Percentiles rank a stretch among this genome's conserved stretches.
These are phyloP conservation scores for Cnidoscolus chayamansa DNA, from an alignment of 441 rosid genomes.

Conservation along the genomic window DNA sequence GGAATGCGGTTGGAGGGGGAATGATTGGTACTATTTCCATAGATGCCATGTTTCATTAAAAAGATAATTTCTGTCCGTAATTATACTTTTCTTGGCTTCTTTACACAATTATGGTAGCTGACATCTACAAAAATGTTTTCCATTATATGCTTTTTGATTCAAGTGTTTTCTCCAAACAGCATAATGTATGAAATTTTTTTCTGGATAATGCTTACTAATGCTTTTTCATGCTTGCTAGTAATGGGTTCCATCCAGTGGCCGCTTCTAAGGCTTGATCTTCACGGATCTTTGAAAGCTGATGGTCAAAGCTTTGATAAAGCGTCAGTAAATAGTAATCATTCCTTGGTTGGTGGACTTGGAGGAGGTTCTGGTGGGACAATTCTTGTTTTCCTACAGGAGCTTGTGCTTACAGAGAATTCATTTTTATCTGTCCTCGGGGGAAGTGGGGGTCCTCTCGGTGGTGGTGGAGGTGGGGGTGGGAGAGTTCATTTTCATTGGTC, in stretches of 20 bases:
- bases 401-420: conserved; percentile 63
- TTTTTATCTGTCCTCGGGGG: conserved; percentile 80
- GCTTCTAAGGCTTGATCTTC: conserved; percentile 59
- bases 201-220: conserved; percentile 14
- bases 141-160: conserved; percentile 8
- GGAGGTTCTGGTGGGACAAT: conserved; percentile 99
- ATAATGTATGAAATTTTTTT: conserved; percentile 4
- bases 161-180: conserved; percentile 3
- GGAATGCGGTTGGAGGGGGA: conserved; percentile 84
- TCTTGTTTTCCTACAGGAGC: conserved; percentile 91
- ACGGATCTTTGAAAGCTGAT: conserved; percentile 81
- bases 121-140: neutral
- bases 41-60: neutral
- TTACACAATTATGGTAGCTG: neutral
- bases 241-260: conserved; percentile 96
- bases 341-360: conserved; percentile 86
- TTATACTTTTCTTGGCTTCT: neutral
- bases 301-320: conserved; percentile 72
- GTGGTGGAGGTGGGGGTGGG: conserved; percentile 99
- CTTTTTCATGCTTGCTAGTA: conserved; percentile 46
- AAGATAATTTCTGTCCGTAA: neutral
- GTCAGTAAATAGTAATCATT: conserved; percentile 39
- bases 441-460: conserved; percentile 80
- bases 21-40: conserved; percentile 68
- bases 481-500: conserved; percentile 99